Evolutionary conservation across 2,329 filamentous ascomycete species (phyloP), one percentile per base, ranked within the genome.

Genomic region (Fusarium siculi): DNA sequence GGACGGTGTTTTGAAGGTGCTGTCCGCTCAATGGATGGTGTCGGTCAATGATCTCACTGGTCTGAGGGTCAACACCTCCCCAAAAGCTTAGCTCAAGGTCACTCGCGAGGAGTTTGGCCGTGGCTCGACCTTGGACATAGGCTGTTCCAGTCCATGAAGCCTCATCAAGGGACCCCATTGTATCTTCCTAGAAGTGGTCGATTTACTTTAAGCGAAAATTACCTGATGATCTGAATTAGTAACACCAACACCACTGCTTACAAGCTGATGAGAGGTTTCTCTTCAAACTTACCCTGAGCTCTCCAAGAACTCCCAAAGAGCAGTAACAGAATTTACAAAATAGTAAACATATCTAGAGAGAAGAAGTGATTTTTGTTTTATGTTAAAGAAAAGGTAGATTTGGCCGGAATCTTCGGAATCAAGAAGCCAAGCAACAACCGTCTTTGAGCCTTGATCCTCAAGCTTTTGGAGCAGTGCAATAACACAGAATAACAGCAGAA

Each of bases 41-140:
- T 4, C 77, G 79, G 60, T 87, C 85, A 50, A 85, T 81, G 2
- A 87, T 77, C 18, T 80, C 68, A 40, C 85, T 84, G 1, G 81
- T 85, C 7, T 77, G 60, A 3, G 82, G 77, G 43, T 84, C 72
- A 4, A 86, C 81, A 0, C 85, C 85, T 12, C 83, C 83, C 84
- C 83, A 85, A 75, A 87, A 86, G 74, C 85, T 87, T 25, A 87
- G 72, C 12, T 77, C 74, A 4, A 75, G 59, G 9, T 73, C 54
- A 25, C 77, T 73, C 16, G 77, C 69, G 4, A 83, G 55, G 4
- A 84, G 71, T 18, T 67, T 68, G 1, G 80, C 81, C 9, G 79
- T 72, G 12, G 77, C 76, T 30, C 39, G 64, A 4, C 77, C 77
- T n/a, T 68, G 66, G 19, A 79, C 76, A n/a, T 75, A 77, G 44